phyloP scores from a whole-genome alignment of 805 yeast genomes.

The Citeromyces matritensis region DNA sequence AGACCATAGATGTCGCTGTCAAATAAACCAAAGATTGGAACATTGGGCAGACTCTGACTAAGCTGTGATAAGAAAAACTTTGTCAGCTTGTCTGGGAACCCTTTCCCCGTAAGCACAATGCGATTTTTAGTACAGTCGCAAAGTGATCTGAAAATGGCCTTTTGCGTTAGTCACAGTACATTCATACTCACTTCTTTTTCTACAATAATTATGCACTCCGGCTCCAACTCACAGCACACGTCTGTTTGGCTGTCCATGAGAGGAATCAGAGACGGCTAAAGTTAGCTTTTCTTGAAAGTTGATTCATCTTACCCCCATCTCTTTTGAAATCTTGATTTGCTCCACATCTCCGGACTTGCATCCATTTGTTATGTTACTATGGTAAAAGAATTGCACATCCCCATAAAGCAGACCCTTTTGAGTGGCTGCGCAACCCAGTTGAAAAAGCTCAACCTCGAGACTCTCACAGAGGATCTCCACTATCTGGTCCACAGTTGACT shows the following conservation, averaged over 20 bases:
- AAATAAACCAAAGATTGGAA: slow-evolving; percentile 30
- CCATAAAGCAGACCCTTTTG: slow-evolving; percentile 43
- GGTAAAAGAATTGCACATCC: slow-evolving; percentile 9
- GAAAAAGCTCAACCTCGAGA: slow-evolving; percentile 19
- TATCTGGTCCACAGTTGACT: slow-evolving; percentile 21
- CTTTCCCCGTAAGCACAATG: slow-evolving; percentile 45
- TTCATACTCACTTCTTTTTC: slow-evolving; percentile 27
- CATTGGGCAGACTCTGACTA: slow-evolving; percentile 10
- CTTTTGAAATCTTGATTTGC: slow-evolving; percentile 5
- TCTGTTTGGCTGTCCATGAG: slow-evolving; percentile 12
- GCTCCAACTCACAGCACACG: slow-evolving; percentile 6
- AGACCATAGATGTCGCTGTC: slow-evolving; percentile 59
- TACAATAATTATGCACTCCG: slow-evolving; percentile 20
- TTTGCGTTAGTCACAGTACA: background rate
- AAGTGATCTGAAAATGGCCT: slow-evolving; percentile 24
- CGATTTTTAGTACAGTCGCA: slow-evolving; percentile 7
- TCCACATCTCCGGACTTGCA: background rate
- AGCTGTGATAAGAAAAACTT: slow-evolving; percentile 20
- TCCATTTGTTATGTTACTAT: background rate
- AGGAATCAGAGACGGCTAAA: slow-evolving; percentile 21
- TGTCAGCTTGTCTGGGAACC: slow-evolving; percentile 49
- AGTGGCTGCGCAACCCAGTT: slow-evolving; percentile 30
- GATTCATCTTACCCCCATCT: slow-evolving; percentile 4
- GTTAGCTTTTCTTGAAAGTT: slow-evolving; percentile 5
- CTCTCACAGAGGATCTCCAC: slow-evolving; percentile 21